phyloP scores from a whole-genome alignment of 148 eudicot species.

The Cornus suecica region DNA sequence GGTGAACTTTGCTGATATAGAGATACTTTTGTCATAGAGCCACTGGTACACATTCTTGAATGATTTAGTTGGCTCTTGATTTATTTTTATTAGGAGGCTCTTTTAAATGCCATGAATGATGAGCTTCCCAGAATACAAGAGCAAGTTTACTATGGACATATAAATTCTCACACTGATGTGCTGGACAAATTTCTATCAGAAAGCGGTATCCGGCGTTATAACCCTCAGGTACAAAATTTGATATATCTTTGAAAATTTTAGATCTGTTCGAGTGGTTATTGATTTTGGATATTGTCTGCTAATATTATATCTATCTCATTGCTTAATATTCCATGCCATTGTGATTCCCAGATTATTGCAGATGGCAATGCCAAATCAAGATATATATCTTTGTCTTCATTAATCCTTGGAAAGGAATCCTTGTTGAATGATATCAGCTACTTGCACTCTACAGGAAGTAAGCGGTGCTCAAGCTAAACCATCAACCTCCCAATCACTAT shows the following conservation, averaged over 20 bases:
- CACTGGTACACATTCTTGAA: background rate
- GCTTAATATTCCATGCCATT: slow-evolving; percentile 6
- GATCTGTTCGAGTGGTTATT: background rate
- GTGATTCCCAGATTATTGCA: slow-evolving; percentile 66
- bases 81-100: slow-evolving; percentile 56
- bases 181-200: slow-evolving; percentile 87
- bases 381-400: slow-evolving; percentile 66
- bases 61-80: slow-evolving; percentile 7
- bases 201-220: slow-evolving; percentile 85
- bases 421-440: slow-evolving; percentile 60
- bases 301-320: background rate
- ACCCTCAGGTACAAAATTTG: slow-evolving; percentile 66
- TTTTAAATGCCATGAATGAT: slow-evolving; percentile 83
- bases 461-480: slow-evolving; percentile 24
- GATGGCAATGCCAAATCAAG: slow-evolving; percentile 79
- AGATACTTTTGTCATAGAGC: background rate
- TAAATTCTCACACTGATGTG: slow-evolving; percentile 80
- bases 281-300: background rate
- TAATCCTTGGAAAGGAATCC: slow-evolving; percentile 62
- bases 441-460: slow-evolving; percentile 87
- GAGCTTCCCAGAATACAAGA: slow-evolving; percentile 97
- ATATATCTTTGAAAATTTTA: slow-evolving; percentile 1
- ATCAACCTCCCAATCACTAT: background rate
- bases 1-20: background rate
- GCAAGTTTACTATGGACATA: slow-evolving; percentile 93